Evolutionary conservation across 1,139 yeast species (phyloP).

Genomic region (Saccharomyces hybrid): DNA sequence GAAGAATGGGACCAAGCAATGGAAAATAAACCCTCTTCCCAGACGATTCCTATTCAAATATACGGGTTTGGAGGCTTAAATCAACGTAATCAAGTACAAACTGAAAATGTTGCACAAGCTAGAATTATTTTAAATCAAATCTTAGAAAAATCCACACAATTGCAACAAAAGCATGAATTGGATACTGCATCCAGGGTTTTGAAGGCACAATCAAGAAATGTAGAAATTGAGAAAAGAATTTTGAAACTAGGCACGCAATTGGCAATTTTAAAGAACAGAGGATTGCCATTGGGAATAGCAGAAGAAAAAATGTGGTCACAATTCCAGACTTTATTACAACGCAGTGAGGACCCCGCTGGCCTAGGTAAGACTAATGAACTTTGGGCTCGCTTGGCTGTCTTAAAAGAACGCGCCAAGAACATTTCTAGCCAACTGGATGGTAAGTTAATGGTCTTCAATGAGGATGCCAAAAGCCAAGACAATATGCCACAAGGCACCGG

Average conservation of each 20-base stretch:
- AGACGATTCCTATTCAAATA: constrained; percentile 62
- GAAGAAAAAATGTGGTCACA: constrained; percentile 76
- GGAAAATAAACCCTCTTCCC: constrained; percentile 59
- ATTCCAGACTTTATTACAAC: constrained; percentile 55
- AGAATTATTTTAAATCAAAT: constrained; percentile 71
- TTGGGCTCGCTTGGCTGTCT: constrained; percentile 81
- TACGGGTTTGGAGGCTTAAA: constrained; percentile 80
- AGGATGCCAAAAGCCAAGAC: constrained; percentile 16
- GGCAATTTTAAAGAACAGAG: constrained; percentile 62
- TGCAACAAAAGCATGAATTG: constrained; percentile 81
- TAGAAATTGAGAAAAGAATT: constrained; percentile 52
- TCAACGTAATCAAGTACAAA: constrained; percentile 69
- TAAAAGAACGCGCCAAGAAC: constrained; percentile 66
- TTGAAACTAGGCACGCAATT: constrained; percentile 59
- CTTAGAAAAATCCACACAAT: constrained; percentile 59
- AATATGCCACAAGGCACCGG: constrained; percentile 5
- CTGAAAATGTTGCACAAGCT: constrained; percentile 78
- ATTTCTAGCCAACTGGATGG: constrained; percentile 43
- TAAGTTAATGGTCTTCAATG: constrained; percentile 30
- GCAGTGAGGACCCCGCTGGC: constrained; percentile 66
- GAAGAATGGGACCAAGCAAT: constrained; percentile 93
- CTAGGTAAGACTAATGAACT: constrained; percentile 83
- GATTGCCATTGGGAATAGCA: constrained; percentile 81
- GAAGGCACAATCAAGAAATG: constrained; percentile 36
- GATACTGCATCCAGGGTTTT: constrained; percentile 64